Evolutionary conservation across 2,329 filamentous ascomycete species (phyloP).

Genomic region (Coniochaeta sp.): DNA sequence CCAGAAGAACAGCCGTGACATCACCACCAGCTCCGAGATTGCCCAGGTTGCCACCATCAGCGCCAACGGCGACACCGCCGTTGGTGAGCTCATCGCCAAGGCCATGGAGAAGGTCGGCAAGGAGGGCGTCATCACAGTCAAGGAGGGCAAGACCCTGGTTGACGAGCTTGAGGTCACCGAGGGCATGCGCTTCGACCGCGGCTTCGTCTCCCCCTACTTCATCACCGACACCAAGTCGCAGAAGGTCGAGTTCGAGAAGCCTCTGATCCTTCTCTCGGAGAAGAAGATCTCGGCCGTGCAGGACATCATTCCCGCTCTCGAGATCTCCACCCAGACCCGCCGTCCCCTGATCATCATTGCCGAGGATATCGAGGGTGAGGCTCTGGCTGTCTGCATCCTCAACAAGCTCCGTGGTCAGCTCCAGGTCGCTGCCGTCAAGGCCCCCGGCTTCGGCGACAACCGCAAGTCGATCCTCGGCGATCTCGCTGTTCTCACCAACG

Average conservation of each 20-base stretch:
- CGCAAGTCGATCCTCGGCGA: slow-evolving; percentile 99
- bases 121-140: slow-evolving; percentile 99
- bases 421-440: slow-evolving; percentile 97
- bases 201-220: slow-evolving; percentile 98
- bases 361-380: slow-evolving; percentile 98
- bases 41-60: slow-evolving; percentile 97
- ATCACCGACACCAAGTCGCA: slow-evolving; percentile 98
- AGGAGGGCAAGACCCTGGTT: slow-evolving; percentile 97
- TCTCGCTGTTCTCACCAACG: slow-evolving; percentile 90
- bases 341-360: slow-evolving; percentile 97
- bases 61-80: slow-evolving; percentile 92
- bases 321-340: slow-evolving; percentile 91
- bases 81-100: slow-evolving; percentile 91
- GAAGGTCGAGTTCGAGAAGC: slow-evolving; percentile 99
- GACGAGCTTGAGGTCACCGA: slow-evolving; percentile 98
- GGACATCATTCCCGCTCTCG: slow-evolving; percentile 96
- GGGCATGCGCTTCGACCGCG: slow-evolving; percentile 99
- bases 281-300: slow-evolving; percentile 99
- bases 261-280: slow-evolving; percentile 94
- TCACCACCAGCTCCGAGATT: slow-evolving; percentile 95
- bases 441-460: slow-evolving; percentile 98
- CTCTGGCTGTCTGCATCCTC: slow-evolving; percentile 95
- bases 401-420: slow-evolving; percentile 99
- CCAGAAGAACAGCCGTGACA: slow-evolving; percentile 93
- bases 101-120: slow-evolving; percentile 99